These are phyloP conservation scores for Colletotrichum sp. DNA, from an alignment of 2,329 filamentous ascomycete species.

Conservation along the genomic window DNA sequence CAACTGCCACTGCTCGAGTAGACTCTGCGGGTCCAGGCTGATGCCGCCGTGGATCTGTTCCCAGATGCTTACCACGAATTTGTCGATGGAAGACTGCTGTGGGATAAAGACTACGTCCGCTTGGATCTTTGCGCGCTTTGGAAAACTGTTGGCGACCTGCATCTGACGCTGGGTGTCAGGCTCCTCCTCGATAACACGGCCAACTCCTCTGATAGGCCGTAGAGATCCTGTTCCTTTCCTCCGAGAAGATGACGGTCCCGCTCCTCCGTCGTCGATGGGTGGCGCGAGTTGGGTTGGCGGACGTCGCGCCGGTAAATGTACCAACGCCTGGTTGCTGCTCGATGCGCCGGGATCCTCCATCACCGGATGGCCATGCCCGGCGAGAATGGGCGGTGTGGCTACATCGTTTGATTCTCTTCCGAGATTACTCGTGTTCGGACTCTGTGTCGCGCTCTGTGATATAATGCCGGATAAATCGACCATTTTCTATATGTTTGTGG, in stretches of 20 bases:
- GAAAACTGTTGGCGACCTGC: slow-evolving; percentile 23
- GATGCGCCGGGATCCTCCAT: not conserved
- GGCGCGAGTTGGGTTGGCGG: not conserved
- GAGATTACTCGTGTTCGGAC: not conserved
- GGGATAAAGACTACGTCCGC: slow-evolving; percentile 11
- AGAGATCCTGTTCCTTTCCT: slow-evolving; percentile 14
- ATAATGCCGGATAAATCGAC: slow-evolving; percentile 22
- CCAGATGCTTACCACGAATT: slow-evolving; percentile 36
- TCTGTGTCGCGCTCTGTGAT: slow-evolving; percentile 11
- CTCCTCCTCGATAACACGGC: slow-evolving; percentile 5
- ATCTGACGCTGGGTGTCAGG: slow-evolving; percentile 19
- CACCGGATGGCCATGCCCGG: not conserved
- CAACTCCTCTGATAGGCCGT: not conserved
- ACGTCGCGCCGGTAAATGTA: not conserved
- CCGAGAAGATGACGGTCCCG: not conserved
- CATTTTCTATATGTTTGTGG: slow-evolving; percentile 18
- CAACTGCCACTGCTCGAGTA: slow-evolving; percentile 30
- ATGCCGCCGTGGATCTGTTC: slow-evolving; percentile 35
- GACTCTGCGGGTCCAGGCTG: slow-evolving; percentile 30
- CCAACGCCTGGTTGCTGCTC: not conserved
- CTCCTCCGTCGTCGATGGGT: not conserved
- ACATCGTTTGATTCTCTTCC: not conserved
- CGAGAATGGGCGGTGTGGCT: not conserved
- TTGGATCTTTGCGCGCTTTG: slow-evolving; percentile 21
- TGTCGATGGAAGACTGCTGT: slow-evolving; percentile 27